Percentiles rank a stretch among this genome's conserved stretches.
phyloP scores from a whole-genome alignment of 768 basidiomycete genomes.

The Mrakia frigida region DNA sequence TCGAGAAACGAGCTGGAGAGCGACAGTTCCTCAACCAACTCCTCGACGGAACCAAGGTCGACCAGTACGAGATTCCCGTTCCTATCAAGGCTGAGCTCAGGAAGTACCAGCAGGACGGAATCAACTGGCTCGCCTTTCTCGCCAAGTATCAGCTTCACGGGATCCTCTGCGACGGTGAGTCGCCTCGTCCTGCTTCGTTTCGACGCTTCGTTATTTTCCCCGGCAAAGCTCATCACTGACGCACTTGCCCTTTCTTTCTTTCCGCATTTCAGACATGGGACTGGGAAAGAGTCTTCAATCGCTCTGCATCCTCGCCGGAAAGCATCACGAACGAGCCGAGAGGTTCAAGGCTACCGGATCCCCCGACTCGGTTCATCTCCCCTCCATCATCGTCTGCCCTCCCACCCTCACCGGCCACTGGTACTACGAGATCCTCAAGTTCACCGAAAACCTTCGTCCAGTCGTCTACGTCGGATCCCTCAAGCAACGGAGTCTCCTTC shows the following conservation, averaged over 20 bases:
- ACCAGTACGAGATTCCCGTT: conserved; percentile 79
- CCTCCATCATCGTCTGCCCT: conserved; percentile 91
- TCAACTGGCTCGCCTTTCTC: conserved; percentile 97
- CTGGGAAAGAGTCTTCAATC: conserved; percentile 97
- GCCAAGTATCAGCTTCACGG: conserved; percentile 97
- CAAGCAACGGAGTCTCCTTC: conserved; percentile 66
- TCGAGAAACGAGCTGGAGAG: conserved; percentile 79
- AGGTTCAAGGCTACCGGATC: conserved; percentile 60
- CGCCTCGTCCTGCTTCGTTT: too few relatives aligned
- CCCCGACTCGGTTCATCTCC: conserved; percentile 74
- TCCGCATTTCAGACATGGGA: conserved; percentile 88
- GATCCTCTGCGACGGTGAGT: conserved; percentile 89
- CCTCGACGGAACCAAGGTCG: conserved; percentile 90
- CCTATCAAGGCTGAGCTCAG: conserved; percentile 87
- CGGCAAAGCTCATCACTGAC: not conserved
- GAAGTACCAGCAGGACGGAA: conserved; percentile 96
- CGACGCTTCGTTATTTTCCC: not conserved
- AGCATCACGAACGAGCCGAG: conserved; percentile 78
- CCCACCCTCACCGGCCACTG: conserved; percentile 97
- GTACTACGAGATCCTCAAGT: conserved; percentile 96
- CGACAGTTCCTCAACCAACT: conserved; percentile 88
- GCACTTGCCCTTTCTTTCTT: not conserved
- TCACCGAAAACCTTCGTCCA: conserved; percentile 74
- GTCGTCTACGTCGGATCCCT: conserved; percentile 84
- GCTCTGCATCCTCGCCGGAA: conserved; percentile 92